Percentiles rank a stretch among this genome's conserved stretches.
phyloP scores from a whole-genome alignment of 371 early-diverging fungal genomes.

The Dichotomocladium elegans region DNA sequence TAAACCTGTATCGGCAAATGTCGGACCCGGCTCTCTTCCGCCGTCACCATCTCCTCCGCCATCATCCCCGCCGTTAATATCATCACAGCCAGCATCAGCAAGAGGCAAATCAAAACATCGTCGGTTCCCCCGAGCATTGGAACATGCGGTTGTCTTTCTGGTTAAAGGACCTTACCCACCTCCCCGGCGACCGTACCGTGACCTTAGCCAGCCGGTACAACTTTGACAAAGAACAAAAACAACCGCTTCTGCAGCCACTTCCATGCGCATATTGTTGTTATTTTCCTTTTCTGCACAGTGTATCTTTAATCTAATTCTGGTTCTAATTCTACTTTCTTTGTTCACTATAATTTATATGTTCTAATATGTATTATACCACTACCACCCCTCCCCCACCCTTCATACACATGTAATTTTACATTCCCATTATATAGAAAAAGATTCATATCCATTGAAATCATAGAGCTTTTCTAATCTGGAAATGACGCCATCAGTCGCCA shows the following conservation, averaged over 20 bases:
- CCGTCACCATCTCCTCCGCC: too few species aligned
- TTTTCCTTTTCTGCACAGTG: neutral
- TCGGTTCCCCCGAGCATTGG: neutral
- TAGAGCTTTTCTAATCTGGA: too few species aligned
- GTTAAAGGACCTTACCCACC: conserved; percentile 10
- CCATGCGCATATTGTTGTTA: neutral
- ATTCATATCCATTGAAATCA: neutral
- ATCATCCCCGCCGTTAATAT: neutral
- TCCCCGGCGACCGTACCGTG: conserved; percentile 3
- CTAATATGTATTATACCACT: neutral
- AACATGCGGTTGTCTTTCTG: neutral
- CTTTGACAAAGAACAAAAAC: neutral
- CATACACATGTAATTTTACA: neutral
- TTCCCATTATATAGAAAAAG: neutral
- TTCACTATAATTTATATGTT: neutral
- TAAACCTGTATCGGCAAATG: too few species aligned
- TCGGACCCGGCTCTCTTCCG: too few species aligned
- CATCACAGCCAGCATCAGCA: neutral
- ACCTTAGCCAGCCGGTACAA: conserved; percentile 3
- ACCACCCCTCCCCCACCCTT: neutral
- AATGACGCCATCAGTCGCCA: neutral
- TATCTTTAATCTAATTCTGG: neutral
- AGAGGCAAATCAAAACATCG: neutral
- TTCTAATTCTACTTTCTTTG: neutral
- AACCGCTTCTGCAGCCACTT: too few species aligned